phyloP scores from a whole-genome alignment of 768 basidiomycete genomes.

The Rhodotorula taiwanensis region DNA sequence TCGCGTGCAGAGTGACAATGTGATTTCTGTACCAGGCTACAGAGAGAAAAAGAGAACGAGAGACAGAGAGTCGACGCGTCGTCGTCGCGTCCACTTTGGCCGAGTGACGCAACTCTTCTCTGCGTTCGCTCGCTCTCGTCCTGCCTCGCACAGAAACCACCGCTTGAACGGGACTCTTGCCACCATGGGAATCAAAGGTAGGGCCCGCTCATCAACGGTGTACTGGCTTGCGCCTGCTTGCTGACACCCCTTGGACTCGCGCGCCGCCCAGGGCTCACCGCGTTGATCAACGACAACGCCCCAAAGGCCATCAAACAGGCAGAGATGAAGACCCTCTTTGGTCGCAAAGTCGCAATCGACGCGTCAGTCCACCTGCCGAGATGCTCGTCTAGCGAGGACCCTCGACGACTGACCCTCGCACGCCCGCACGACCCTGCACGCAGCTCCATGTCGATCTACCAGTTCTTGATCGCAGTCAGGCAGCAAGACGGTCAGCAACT shows the following conservation, averaged over 20 bases:
- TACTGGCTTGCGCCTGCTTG: neutral
- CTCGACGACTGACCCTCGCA: neutral
- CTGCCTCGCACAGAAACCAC: no score
- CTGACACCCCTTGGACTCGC: neutral
- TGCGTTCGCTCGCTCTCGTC: no score
- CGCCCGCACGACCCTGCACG: neutral
- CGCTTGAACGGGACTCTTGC: no score
- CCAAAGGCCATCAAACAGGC: constrained; percentile 62
- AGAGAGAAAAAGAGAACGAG: no score
- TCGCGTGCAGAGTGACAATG: no score
- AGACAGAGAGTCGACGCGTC: no score
- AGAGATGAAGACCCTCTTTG: constrained; percentile 66
- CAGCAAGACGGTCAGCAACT: constrained; percentile 94
- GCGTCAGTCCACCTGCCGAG: constrained; percentile 48
- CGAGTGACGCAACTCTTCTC: no score
- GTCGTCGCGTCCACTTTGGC: no score
- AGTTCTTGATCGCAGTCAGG: constrained; percentile 91
- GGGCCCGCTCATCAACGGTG: neutral
- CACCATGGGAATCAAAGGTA: constrained; percentile 4
- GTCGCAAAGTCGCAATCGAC: constrained; percentile 96
- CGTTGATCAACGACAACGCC: constrained; percentile 78
- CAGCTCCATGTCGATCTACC: constrained; percentile 79
- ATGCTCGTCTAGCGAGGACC: neutral
- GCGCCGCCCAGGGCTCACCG: constrained; percentile 60
- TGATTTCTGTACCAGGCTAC: no score